Evolutionary conservation across 768 basidiomycete genomes (phyloP).

Genomic region (Xanthoconium stramineum): DNA sequence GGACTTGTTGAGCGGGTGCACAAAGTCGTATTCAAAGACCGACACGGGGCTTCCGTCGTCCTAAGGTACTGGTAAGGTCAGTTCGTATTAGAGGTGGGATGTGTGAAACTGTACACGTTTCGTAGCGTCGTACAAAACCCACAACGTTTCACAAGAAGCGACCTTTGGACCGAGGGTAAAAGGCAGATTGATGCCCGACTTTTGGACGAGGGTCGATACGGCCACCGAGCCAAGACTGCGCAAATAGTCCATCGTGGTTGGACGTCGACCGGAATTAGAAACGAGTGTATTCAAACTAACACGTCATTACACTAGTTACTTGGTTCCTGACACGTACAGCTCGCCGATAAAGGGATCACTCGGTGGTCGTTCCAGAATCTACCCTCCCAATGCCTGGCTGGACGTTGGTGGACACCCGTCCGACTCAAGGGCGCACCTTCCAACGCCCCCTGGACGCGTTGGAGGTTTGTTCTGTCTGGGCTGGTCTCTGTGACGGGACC

Average conservation of each 20-base stretch:
- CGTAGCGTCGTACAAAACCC: slow-evolving; percentile 82
- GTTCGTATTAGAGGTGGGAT: slow-evolving; percentile 4
- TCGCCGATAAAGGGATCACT: no score
- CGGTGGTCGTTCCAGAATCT: no score
- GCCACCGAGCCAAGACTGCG: slow-evolving; percentile 81
- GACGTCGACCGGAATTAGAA: no score
- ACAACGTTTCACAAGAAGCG: slow-evolving; percentile 66
- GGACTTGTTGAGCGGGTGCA: slow-evolving; percentile 54
- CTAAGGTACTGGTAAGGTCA: slow-evolving; percentile 41
- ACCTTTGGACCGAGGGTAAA: slow-evolving; percentile 81
- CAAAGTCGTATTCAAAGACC: slow-evolving; percentile 88
- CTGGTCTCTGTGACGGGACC: no score
- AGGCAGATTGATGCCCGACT: slow-evolving; percentile 87
- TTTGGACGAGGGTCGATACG: slow-evolving; percentile 87
- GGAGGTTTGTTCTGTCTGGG: no score
- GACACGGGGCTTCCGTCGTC: slow-evolving; percentile 86
- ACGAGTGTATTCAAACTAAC: no score
- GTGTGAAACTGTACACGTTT: slow-evolving; percentile 63
- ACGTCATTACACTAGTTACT: no score
- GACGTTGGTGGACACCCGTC: no score
- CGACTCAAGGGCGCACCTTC: no score
- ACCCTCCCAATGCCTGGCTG: no score
- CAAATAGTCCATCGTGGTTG: slow-evolving; percentile 68
- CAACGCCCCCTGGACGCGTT: no score
- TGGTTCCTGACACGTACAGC: no score